These are phyloP conservation scores for Fusarium secorum DNA, from an alignment of 2,329 filamentous ascomycete genomes.

Conservation along the genomic window DNA sequence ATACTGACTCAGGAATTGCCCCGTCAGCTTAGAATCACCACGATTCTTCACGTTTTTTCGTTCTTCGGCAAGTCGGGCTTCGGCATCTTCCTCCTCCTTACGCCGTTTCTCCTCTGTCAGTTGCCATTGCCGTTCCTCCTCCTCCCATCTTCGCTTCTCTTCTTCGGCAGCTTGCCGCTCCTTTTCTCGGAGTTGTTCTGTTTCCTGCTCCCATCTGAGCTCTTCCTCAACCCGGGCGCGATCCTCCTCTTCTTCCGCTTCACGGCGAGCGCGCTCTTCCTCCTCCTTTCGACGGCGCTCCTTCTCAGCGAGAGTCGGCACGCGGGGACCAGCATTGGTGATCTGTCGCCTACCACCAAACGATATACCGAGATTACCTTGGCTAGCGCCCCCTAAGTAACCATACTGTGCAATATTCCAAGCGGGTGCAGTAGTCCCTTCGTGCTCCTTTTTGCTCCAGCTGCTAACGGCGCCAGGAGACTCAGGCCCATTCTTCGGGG, in stretches of 20 bases:
- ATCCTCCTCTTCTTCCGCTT: conserved; percentile 70
- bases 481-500: conserved; percentile 54
- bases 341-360: conserved; percentile 95
- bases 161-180: conserved; percentile 69
- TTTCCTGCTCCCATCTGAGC: conserved; percentile 71
- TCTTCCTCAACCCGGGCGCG: conserved; percentile 69
- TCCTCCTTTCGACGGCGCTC: conserved; percentile 71
- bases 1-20: conserved; percentile 88
- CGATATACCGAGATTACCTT: conserved; percentile 91
- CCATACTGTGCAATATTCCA: conserved; percentile 99
- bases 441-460: conserved; percentile 88
- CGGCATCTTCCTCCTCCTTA: conserved; percentile 76
- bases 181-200: conserved; percentile 64
- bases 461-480: conserved; percentile 73
- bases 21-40: conserved; percentile 75
- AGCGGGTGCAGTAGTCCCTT: conserved; percentile 81
- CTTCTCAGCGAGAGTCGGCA: conserved; percentile 86
- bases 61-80: conserved; percentile 72
- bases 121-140: conserved; percentile 80
- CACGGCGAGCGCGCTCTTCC: conserved; percentile 64
- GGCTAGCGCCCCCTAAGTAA: conserved; percentile 96
- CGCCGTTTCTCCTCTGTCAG: conserved; percentile 75
- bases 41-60: conserved; percentile 67
- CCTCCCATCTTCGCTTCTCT: conserved; percentile 78
- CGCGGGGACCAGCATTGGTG: conserved; percentile 78